Conservation (phyloP, 2,329 filamentous ascomycete genomes). For the Botrytis aclada region DNA sequence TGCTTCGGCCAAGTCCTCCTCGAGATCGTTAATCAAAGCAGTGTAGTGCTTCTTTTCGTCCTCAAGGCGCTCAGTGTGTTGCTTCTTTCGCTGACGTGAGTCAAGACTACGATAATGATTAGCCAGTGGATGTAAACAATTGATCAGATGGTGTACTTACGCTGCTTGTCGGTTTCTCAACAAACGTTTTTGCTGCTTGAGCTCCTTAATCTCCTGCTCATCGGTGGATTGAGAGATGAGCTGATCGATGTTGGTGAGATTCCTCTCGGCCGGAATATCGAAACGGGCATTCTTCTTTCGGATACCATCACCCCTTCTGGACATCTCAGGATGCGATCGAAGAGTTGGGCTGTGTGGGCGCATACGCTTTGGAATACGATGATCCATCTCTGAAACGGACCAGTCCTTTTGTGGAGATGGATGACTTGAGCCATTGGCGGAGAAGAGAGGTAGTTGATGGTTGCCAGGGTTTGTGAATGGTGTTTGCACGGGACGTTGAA, state of each 20-base stretch:
- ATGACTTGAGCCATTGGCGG: constrained; percentile 49
- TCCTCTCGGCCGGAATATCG: constrained; percentile 92
- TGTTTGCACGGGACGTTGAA: constrained; percentile 51
- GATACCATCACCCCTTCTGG: constrained; percentile 54
- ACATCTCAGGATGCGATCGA: constrained; percentile 72
- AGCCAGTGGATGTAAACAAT: constrained; percentile 26
- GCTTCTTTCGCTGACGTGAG: constrained; percentile 96
- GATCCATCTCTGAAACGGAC: constrained; percentile 49
- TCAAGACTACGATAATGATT: constrained; percentile 63
- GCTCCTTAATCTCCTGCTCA: constrained; percentile 92
- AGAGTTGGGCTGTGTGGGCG: constrained; percentile 63
- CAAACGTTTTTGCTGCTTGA: constrained; percentile 96
- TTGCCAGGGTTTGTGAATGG: constrained; percentile 53
- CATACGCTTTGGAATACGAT: constrained; percentile 57
- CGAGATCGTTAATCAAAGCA: constrained; percentile 70
- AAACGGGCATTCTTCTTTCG: constrained; percentile 99
- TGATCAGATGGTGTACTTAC: constrained; percentile 53
- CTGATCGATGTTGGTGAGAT: constrained; percentile 90
- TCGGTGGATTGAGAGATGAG: constrained; percentile 84
- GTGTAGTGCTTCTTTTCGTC: constrained; percentile 94
- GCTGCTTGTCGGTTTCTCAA: constrained; percentile 94
- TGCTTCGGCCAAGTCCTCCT: constrained; percentile 70
- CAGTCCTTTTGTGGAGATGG: constrained; percentile 60
- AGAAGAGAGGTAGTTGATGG: constrained; percentile 54
- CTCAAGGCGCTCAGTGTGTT: constrained; percentile 93